phyloP scores from a whole-genome alignment of 306 rosid genomes.

The Abrus pulchellus region DNA sequence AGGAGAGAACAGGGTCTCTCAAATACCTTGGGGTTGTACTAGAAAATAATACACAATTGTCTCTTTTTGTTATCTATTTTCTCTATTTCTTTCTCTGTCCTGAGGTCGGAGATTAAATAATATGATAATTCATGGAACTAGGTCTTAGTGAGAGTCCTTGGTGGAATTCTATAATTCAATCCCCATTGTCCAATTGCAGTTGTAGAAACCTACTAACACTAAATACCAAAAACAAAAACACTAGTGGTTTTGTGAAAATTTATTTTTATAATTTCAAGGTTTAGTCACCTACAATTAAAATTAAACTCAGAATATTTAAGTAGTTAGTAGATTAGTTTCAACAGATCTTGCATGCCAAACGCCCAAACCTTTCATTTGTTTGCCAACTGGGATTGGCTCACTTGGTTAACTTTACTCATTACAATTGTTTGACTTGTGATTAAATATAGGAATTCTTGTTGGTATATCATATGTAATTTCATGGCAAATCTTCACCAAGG shows the following conservation, averaged over 20 bases:
- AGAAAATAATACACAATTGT: too few relatives aligned
- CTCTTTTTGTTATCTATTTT: too few relatives aligned
- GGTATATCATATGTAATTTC: background rate
- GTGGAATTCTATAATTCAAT: background rate
- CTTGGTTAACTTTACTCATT: background rate
- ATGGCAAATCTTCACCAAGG: background rate
- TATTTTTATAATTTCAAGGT: slow-evolving; percentile 10
- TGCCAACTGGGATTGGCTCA: background rate
- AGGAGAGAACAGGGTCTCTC: too few relatives aligned
- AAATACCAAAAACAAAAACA: background rate
- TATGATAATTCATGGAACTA: background rate
- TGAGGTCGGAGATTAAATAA: background rate
- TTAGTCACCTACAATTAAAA: background rate
- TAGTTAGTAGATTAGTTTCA: background rate
- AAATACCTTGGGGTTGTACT: too few relatives aligned
- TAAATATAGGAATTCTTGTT: background rate
- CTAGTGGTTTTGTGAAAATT: background rate
- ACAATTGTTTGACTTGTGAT: background rate
- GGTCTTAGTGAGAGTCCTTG: background rate
- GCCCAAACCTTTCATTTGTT: too few relatives aligned
- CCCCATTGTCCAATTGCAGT: background rate
- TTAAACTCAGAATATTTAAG: background rate
- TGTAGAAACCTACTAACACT: background rate
- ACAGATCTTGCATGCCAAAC: background rate
- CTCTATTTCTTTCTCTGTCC: background rate